Evolutionary conservation across 768 basidiomycete genomes (phyloP).

Genomic region (Sarcodon sp.): DNA sequence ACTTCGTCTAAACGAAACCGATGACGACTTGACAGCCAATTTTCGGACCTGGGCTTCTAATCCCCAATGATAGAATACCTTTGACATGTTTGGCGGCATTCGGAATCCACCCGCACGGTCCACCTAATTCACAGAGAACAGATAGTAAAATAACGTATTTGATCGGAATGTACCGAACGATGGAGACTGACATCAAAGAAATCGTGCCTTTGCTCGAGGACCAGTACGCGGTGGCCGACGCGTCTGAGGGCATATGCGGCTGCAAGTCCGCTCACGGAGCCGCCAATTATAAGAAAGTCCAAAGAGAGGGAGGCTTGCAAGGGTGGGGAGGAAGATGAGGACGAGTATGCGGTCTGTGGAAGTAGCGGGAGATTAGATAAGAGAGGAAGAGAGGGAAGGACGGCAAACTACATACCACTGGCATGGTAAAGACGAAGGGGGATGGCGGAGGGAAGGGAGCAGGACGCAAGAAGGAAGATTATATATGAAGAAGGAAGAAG

Average conservation of each 20-base stretch:
- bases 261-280: conserved; percentile 14
- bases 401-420: not conserved
- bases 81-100: conserved; percentile 23
- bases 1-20: conserved; percentile 7
- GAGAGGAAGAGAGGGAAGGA: not conserved
- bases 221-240: conserved; percentile 18
- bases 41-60: conserved; percentile 13
- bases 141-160: not conserved
- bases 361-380: conserved; percentile 3
- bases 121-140: conserved; percentile 1
- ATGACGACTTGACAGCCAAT: conserved; percentile 10
- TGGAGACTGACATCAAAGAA: conserved; percentile 14
- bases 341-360: not conserved
- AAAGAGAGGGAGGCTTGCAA: conserved; percentile 10
- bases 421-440: not conserved
- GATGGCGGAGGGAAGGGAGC: not conserved
- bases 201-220: conserved; percentile 15
- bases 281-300: conserved; percentile 18
- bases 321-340: conserved; percentile 1
- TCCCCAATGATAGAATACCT: conserved; percentile 24
- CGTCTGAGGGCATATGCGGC: conserved; percentile 17
- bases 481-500: too few relatives aligned
- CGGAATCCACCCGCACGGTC: conserved; percentile 13
- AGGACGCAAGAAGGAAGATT: too few relatives aligned
- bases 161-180: not conserved